Evolutionary conservation across 2,329 filamentous ascomycete genomes (phyloP), one percentile per base, ranked within the genome.

Genomic region (Tolypocladium sp.): DNA sequence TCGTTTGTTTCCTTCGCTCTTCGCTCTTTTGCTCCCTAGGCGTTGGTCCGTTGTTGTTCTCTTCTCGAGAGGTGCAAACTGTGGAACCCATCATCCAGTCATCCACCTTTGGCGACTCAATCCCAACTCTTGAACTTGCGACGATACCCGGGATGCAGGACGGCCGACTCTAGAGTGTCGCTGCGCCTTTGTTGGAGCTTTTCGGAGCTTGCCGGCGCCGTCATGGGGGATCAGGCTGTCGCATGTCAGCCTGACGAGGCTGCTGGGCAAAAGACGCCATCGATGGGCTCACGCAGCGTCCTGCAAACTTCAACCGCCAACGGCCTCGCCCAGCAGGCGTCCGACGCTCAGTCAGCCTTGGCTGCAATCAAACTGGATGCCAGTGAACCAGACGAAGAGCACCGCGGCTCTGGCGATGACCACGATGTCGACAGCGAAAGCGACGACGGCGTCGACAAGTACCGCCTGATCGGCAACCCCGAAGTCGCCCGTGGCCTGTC

Each of bases 341-440:
- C 40, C 20, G 20, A n/a, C 17, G 17, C 8, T 10, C 20, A n/a
- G 17, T 41, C 40, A 9, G 40, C 40, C 8, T 20, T n/a, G 20
- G 20, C 17, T 9, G n/a, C 40, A 9, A 3, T n/a, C 40, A n/a
- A 9, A 7, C 40, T 10, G 3, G 7, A 9, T 2, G 40, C 40
- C 17, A n/a, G n/a, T 41, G 40, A n/a, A 41, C 8, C n/a, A 42
- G 9, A 12, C 20, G 20, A 37, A 22, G 30, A 6, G 5, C 7
- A n/a, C 13, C 51, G 17, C 25, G 35, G 2, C 13, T 15, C 30
- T n/a, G 35, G 30, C 37, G 35, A n/a, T 13, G 46, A 38, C 22
- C 17, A 12, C 40, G 30, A 38, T 9, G 30, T 27, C 44, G 58
- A 52, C 41, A 51, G 82, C 73, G 57, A 60, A 13, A 58, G 46